Evolutionary conservation across 1,284 basidiomycete species (phyloP).

Genomic region (Abortiporus biennis): DNA sequence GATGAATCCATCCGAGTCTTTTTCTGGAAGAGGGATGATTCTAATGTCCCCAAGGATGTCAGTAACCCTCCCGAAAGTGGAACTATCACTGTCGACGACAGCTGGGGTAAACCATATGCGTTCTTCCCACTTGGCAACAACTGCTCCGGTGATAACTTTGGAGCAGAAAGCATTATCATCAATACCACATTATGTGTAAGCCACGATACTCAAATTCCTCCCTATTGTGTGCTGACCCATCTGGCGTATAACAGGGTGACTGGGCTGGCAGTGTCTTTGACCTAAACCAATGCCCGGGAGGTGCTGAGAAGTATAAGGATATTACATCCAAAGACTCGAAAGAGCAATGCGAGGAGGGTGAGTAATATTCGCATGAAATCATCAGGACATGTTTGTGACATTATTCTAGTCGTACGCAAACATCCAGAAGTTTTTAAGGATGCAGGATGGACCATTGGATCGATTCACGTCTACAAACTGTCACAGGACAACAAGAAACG

Average conservation of each 20-base stretch:
- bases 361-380: slow-evolving; percentile 1
- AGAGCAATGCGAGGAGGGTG: too few species aligned
- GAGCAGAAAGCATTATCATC: slow-evolving; percentile 43
- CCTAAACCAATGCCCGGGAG: slow-evolving; percentile 7
- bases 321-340: too few species aligned
- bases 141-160: slow-evolving; percentile 39
- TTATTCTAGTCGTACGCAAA: slow-evolving; percentile 43
- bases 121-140: slow-evolving; percentile 35
- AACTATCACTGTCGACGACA: slow-evolving; percentile 25
- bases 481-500: too few species aligned
- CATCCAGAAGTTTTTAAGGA: slow-evolving; percentile 48
- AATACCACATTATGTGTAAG: slow-evolving; percentile 47
- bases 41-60: slow-evolving; percentile 33
- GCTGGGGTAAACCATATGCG: slow-evolving; percentile 42
- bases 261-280: slow-evolving; percentile 33
- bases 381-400: too few species aligned
- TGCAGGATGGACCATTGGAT: slow-evolving; percentile 59
- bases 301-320: slow-evolving; percentile 37
- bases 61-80: slow-evolving; percentile 9
- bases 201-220: slow-evolving; percentile 4
- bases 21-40: slow-evolving; percentile 44
- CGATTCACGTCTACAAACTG: slow-evolving; percentile 51
- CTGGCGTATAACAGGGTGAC: slow-evolving; percentile 33
- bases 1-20: slow-evolving; percentile 39
- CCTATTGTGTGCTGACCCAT: slow-evolving; percentile 6